These are phyloP conservation scores for Rhizopus sp. DNA, from an alignment of 371 early-diverging fungal genomes.

Conservation along the genomic window DNA sequence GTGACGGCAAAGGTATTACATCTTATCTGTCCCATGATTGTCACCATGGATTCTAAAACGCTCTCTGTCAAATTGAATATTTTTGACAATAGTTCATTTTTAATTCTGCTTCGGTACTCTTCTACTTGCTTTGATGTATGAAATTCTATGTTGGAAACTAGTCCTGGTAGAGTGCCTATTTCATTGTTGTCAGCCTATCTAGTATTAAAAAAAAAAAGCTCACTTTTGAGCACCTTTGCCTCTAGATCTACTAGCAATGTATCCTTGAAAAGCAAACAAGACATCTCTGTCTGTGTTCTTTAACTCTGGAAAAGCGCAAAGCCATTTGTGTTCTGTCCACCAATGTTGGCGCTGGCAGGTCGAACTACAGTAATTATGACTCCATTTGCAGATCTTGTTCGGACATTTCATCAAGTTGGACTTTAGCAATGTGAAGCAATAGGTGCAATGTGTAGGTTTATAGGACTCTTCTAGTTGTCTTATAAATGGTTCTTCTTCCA, in stretches of 20 bases:
- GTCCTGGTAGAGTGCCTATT: slow-evolving; percentile 14
- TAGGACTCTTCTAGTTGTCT: slow-evolving; percentile 11
- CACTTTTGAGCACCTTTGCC: slow-evolving; percentile 3
- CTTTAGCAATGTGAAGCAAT: slow-evolving; percentile 14
- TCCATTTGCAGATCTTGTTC: slow-evolving; percentile 14
- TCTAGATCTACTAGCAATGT: slow-evolving; percentile 10
- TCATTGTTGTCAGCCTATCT: not conserved
- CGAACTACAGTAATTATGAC: slow-evolving; percentile 15
- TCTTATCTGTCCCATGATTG: slow-evolving; percentile 29
- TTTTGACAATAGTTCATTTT: not conserved
- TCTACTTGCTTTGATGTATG: slow-evolving; percentile 1
- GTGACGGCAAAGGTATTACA: slow-evolving; percentile 38
- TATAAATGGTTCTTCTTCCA: slow-evolving; percentile 27
- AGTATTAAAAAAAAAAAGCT: not conserved
- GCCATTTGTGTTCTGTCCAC: slow-evolving; percentile 18
- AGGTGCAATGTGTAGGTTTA: slow-evolving; percentile 8
- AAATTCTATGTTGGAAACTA: slow-evolving; percentile 20
- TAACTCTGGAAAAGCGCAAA: slow-evolving; percentile 25
- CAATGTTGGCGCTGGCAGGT: slow-evolving; percentile 19
- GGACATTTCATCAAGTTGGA: not conserved
- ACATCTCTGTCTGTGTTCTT: slow-evolving; percentile 2
- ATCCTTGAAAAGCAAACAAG: slow-evolving; percentile 26
- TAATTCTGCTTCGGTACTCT: slow-evolving; percentile 5
- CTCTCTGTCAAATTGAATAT: slow-evolving; percentile 14
- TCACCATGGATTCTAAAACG: slow-evolving; percentile 15